Conservation (phyloP, 2,329 filamentous ascomycete genomes). For the Tolypocladium pustulatum region DNA sequence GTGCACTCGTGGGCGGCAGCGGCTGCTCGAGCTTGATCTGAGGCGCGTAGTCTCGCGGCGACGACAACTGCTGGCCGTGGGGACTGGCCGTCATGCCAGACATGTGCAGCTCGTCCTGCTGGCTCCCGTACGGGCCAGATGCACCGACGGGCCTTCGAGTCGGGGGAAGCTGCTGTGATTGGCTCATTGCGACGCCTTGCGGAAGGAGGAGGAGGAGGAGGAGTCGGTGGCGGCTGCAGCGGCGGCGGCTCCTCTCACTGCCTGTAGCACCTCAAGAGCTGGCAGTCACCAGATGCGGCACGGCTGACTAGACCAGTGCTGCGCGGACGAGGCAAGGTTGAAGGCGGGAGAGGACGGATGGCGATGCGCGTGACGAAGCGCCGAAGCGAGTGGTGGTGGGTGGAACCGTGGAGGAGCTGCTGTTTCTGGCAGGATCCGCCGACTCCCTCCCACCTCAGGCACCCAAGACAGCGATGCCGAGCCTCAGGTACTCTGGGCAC, state of each 20-base stretch:
- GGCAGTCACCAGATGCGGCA: background rate
- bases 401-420: background rate
- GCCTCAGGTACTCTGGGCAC: background rate
- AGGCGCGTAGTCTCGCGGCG: conserved; percentile 38
- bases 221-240: no score
- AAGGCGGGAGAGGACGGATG: background rate
- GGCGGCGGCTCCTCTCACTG: background rate
- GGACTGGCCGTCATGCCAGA: conserved; percentile 29
- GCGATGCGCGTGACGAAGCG: background rate
- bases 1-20: conserved; percentile 10
- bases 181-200: conserved; percentile 21
- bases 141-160: conserved; percentile 14
- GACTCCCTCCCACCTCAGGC: background rate
- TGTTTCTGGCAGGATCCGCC: background rate
- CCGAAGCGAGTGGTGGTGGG: background rate
- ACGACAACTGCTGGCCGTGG: conserved; percentile 24
- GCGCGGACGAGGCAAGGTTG: background rate
- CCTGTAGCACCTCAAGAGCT: background rate
- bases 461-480: background rate
- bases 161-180: conserved; percentile 27
- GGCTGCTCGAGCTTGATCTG: conserved; percentile 42
- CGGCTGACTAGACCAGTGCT: background rate
- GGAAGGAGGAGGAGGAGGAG: no score
- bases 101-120: conserved; percentile 46
- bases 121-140: conserved; percentile 13